phyloP scores from a whole-genome alignment of 805 yeast species.

The Ogataea minuta region DNA sequence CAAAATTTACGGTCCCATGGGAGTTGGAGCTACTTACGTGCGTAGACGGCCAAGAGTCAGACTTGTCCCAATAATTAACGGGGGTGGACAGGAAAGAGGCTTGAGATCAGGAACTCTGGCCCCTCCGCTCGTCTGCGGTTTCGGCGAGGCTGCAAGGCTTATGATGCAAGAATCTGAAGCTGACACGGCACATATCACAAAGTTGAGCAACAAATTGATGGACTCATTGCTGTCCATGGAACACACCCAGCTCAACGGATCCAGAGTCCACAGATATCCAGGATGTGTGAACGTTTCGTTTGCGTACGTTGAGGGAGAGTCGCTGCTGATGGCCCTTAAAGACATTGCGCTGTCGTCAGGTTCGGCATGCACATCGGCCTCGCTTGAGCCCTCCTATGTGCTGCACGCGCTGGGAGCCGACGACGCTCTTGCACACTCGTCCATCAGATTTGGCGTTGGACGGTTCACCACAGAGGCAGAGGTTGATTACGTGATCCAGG shows the following conservation, averaged over 20 bases:
- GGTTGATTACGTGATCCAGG: slow-evolving; percentile 87
- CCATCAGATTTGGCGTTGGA: slow-evolving; percentile 95
- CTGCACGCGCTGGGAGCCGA: slow-evolving; percentile 96
- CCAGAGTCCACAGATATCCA: slow-evolving; percentile 66
- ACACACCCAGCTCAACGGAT: slow-evolving; percentile 89
- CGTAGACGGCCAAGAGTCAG: slow-evolving; percentile 98
- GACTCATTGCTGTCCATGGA: slow-evolving; percentile 75
- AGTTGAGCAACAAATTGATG: slow-evolving; percentile 70
- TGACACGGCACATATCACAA: slow-evolving; percentile 68
- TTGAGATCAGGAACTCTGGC: slow-evolving; percentile 95
- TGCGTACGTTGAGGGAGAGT: slow-evolving; percentile 98
- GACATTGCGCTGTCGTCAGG: slow-evolving; percentile 96
- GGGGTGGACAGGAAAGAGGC: slow-evolving; percentile 99
- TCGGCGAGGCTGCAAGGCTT: slow-evolving; percentile 95
- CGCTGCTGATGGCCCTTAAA: slow-evolving; percentile 93
- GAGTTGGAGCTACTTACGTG: slow-evolving; percentile 91
- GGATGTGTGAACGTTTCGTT: slow-evolving; percentile 97
- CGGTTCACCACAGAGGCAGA: slow-evolving; percentile 96
- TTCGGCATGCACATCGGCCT: slow-evolving; percentile 98
- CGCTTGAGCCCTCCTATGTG: slow-evolving; percentile 95
- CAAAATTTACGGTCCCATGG: slow-evolving; percentile 97
- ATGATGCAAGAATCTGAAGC: slow-evolving; percentile 69
- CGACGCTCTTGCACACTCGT: slow-evolving; percentile 97
- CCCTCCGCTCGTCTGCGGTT: slow-evolving; percentile 93
- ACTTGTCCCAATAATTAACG: slow-evolving; percentile 89